Conservation (phyloP, 2,329 filamentous ascomycete species). For the Rhinocladiella mackenziei region DNA sequence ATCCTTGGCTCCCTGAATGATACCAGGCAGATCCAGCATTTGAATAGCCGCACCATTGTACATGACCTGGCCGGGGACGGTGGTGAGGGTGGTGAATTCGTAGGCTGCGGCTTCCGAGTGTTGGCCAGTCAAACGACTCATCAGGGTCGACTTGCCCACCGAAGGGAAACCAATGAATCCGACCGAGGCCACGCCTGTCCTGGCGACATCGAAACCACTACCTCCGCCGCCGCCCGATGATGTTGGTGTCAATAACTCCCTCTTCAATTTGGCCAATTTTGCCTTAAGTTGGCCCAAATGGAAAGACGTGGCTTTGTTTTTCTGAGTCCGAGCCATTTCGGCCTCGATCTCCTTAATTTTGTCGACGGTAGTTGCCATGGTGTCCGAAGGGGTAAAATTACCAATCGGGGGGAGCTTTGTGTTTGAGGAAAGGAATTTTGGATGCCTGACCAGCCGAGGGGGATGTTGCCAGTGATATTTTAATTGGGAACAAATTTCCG, state of each 20-base stretch:
- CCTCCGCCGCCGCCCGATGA: slow-evolving; percentile 77
- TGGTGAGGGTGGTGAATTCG: slow-evolving; percentile 97
- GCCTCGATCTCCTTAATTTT: slow-evolving; percentile 98
- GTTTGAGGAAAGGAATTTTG: slow-evolving; percentile 4
- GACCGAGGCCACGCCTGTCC: slow-evolving; percentile 94
- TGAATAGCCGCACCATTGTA: slow-evolving; percentile 98
- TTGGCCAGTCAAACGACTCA: slow-evolving; percentile 90
- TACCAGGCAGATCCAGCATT: slow-evolving; percentile 97
- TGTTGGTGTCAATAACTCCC: slow-evolving; percentile 83
- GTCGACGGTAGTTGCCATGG: slow-evolving; percentile 94
- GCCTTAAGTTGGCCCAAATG: slow-evolving; percentile 95
- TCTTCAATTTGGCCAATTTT: slow-evolving; percentile 95
- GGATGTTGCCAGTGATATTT: too few relatives aligned
- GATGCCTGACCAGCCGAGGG: too few relatives aligned
- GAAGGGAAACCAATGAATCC: slow-evolving; percentile 98
- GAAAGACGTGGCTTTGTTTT: slow-evolving; percentile 92
- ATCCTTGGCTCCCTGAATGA: slow-evolving; percentile 97
- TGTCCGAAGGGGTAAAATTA: slow-evolving; percentile 38
- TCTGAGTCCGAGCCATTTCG: slow-evolving; percentile 97
- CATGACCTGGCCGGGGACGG: slow-evolving; percentile 88
- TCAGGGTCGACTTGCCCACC: slow-evolving; percentile 95
- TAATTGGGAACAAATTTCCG: slow-evolving; percentile 3
- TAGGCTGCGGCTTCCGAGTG: slow-evolving; percentile 97
- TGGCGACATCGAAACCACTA: slow-evolving; percentile 91
- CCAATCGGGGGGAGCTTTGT: slow-evolving; percentile 8